Percentiles rank a stretch among this genome's conserved stretches.
These are phyloP conservation scores for Phycomyces blakesleeanus DNA, from an alignment of 192 early-diverging fungal species.

Conservation along the genomic window DNA sequence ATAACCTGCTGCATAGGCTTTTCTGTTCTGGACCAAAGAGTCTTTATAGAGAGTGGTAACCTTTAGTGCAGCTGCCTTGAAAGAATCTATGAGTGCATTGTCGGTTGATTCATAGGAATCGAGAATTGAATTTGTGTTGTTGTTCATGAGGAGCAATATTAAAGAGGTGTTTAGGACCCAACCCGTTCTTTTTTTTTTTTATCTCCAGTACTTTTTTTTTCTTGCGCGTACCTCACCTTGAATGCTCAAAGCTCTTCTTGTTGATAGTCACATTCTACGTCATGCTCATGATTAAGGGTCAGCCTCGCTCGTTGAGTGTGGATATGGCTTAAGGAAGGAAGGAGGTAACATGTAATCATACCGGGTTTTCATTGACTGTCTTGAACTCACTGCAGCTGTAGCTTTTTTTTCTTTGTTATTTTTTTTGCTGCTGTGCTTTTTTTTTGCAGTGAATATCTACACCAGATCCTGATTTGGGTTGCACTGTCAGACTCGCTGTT, in stretches of 20 bases:
- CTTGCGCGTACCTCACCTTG: background rate
- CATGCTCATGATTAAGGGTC: background rate
- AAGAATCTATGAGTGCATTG: slow-evolving; percentile 47
- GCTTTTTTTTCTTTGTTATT: no score
- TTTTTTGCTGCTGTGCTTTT: no score
- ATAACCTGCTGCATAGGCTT: slow-evolving; percentile 47
- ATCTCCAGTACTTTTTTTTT: background rate
- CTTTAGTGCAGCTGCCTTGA: slow-evolving; percentile 48
- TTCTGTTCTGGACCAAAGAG: slow-evolving; percentile 46
- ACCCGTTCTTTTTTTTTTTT: background rate
- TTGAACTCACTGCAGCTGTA: no score
- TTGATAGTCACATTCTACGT: slow-evolving; percentile 4
- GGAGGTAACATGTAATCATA: no score
- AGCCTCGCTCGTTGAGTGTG: no score
- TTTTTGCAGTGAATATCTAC: no score
- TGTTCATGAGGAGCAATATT: background rate
- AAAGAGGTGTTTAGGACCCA: slow-evolving; percentile 1
- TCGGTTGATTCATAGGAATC: slow-evolving; percentile 41
- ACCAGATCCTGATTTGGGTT: no score
- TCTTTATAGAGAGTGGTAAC: slow-evolving; percentile 55
- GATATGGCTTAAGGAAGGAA: no score
- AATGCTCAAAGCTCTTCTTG: background rate
- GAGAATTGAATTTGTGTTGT: slow-evolving; percentile 12
- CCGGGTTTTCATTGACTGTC: no score
- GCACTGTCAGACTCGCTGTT: no score